A percentile compares a stretch with the other conserved stretches of the same genome.
phyloP scores from a whole-genome alignment of 2,329 filamentous ascomycete genomes.

The Immersiporthe knoxdaviesiana region DNA sequence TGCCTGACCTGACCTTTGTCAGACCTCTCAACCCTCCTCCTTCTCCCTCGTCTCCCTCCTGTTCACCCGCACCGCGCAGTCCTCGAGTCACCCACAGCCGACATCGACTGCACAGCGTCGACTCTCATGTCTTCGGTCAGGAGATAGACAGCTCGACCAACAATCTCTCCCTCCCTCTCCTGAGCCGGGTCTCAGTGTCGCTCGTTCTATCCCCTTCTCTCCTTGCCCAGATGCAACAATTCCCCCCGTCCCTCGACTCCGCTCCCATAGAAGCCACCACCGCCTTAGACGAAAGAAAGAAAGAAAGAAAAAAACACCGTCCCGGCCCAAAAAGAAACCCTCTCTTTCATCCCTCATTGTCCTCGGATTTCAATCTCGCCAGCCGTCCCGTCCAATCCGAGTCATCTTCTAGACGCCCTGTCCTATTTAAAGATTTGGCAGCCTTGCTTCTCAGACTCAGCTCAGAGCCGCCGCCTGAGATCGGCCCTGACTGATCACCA shows the following conservation, averaged over 20 bases:
- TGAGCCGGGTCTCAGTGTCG: conserved; percentile 17
- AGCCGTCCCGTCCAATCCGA: conserved; percentile 7
- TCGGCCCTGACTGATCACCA: conserved; percentile 26
- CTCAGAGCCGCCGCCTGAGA: conserved; percentile 19
- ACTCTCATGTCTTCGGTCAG: conserved; percentile 16
- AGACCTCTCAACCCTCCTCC: conserved; percentile 12
- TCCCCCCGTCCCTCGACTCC: conserved; percentile 11
- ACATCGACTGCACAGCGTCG: conserved; percentile 14
- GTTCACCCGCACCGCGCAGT: conserved; percentile 11
- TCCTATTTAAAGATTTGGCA: conserved; percentile 28
- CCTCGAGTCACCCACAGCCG: conserved; percentile 17
- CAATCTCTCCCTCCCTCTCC: background rate
- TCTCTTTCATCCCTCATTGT: conserved; percentile 4
- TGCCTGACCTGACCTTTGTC: conserved; percentile 8
- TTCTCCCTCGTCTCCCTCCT: conserved; percentile 1
- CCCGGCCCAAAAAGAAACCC: conserved; percentile 1
- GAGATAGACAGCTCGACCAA: background rate
- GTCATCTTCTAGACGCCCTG: conserved; percentile 2
- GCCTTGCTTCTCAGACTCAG: conserved; percentile 26
- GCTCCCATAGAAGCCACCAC: background rate
- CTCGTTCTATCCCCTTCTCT: conserved; percentile 9
- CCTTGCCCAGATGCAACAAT: conserved; percentile 9
- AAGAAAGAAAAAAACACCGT: background rate
- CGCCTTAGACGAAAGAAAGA: background rate
- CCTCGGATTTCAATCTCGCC: background rate